Evolutionary conservation across 768 basidiomycete species (phyloP).

Genomic region (Pleurotus tuber-regium): DNA sequence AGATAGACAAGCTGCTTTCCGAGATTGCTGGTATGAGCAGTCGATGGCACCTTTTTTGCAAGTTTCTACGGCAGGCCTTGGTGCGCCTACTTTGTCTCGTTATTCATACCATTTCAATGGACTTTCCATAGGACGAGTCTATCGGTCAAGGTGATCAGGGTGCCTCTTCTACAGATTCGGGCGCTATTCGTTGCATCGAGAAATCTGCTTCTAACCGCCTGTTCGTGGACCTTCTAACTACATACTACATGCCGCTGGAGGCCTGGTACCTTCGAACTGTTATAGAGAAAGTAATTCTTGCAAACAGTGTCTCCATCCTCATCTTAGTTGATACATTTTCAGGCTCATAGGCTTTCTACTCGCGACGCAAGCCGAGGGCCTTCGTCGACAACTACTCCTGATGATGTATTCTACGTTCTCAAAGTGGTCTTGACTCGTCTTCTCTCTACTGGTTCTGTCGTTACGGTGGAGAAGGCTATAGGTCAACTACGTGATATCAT

Average conservation of each 20-base stretch:
- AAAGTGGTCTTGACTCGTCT: slow-evolving; percentile 80
- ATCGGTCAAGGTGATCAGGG: slow-evolving; percentile 11
- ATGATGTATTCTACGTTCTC: slow-evolving; percentile 95
- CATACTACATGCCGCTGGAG: slow-evolving; percentile 88
- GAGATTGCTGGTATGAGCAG: slow-evolving; percentile 90
- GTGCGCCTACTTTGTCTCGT: slow-evolving; percentile 34
- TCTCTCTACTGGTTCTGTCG: slow-evolving; percentile 70
- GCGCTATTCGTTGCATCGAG: slow-evolving; percentile 34
- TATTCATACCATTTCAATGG: not conserved
- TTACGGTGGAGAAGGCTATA: slow-evolving; percentile 55
- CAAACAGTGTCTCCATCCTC: slow-evolving; percentile 9
- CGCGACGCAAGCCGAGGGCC: slow-evolving; percentile 65
- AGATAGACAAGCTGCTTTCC: slow-evolving; percentile 87
- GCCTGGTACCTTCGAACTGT: slow-evolving; percentile 86
- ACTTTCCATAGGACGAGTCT: slow-evolving; percentile 19
- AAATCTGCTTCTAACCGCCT: slow-evolving; percentile 51
- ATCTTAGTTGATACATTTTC: slow-evolving; percentile 2
- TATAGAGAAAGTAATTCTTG: slow-evolving; percentile 72
- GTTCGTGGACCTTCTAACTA: slow-evolving; percentile 64
- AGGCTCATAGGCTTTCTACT: slow-evolving; percentile 88
- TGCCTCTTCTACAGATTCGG: not conserved
- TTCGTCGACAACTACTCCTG: slow-evolving; percentile 73
- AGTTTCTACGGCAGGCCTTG: slow-evolving; percentile 78
- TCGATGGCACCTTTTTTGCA: slow-evolving; percentile 87
- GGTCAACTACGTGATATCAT: slow-evolving; percentile 69